These are phyloP conservation scores for Fusarium sp. DNA, from an alignment of 2,329 filamentous ascomycete genomes.

Conservation along the genomic window DNA sequence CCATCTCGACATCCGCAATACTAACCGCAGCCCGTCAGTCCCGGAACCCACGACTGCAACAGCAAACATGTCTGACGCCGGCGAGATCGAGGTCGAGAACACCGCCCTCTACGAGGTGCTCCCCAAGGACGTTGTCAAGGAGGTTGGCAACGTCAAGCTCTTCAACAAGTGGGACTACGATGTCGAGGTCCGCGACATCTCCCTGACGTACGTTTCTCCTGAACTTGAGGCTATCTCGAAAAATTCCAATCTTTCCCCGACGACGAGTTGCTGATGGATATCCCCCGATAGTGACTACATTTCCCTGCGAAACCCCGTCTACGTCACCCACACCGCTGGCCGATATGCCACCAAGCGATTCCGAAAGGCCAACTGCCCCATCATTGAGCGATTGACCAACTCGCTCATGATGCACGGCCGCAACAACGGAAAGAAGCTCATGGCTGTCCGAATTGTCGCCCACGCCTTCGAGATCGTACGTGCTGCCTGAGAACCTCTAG, in stretches of 20 bases:
- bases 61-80: conserved; percentile 90
- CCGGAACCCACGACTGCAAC: conserved; percentile 58
- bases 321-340: conserved; percentile 98
- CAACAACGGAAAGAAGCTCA: conserved; percentile 99
- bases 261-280: conserved; percentile 53
- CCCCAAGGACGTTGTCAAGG: conserved; percentile 91
- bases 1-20: conserved; percentile 58
- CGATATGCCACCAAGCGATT: conserved; percentile 99
- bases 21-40: conserved; percentile 57
- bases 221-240: conserved; percentile 17
- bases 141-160: conserved; percentile 94
- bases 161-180: conserved; percentile 99
- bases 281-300: conserved; percentile 89
- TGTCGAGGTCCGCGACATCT: conserved; percentile 99
- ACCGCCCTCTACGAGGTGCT: conserved; percentile 83
- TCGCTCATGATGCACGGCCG: conserved; percentile 99
- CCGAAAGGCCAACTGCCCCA: conserved; percentile 99
- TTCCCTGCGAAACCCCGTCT: conserved; percentile 98
- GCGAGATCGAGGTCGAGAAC: conserved; percentile 93
- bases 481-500: conserved; percentile 50
- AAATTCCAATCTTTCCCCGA: conserved; percentile 28
- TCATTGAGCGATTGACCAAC: conserved; percentile 99
- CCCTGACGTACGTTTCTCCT: conserved; percentile 84
- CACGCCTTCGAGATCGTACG: conserved; percentile 99
- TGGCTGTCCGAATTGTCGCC: conserved; percentile 99